A percentile compares a stretch with the other conserved stretches of the same genome.
Evolutionary conservation across 2,329 filamentous ascomycete genomes (phyloP).

Genomic region (Phialophora chinensis): DNA sequence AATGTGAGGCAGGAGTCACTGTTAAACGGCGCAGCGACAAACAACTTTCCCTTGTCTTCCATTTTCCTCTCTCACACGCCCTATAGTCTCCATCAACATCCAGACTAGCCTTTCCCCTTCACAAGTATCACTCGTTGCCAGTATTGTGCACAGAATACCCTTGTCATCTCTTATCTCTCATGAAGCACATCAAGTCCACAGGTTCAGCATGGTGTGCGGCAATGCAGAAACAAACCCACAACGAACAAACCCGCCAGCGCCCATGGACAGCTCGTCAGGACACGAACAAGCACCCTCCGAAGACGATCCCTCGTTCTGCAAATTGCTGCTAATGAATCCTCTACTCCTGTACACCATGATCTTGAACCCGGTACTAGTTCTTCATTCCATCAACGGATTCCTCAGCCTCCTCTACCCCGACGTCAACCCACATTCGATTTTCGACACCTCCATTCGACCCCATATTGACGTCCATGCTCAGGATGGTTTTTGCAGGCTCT

Average conservation of each 20-base stretch:
- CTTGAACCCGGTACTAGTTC: slow-evolving; percentile 49
- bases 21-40: neutral
- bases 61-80: neutral
- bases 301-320: neutral
- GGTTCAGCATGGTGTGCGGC: neutral
- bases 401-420: slow-evolving; percentile 45
- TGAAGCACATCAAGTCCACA: neutral
- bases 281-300: neutral
- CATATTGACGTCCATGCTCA: slow-evolving; percentile 48
- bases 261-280: slow-evolving; percentile 1
- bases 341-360: slow-evolving; percentile 46
- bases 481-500: slow-evolving; percentile 48
- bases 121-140: neutral
- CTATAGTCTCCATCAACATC: neutral
- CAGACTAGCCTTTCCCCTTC: neutral
- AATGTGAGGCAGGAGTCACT: slow-evolving; percentile 9
- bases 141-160: neutral
- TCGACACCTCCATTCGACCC: slow-evolving; percentile 41
- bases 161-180: neutral
- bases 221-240: neutral
- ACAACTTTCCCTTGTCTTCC: neutral
- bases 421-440: slow-evolving; percentile 41
- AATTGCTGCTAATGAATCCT: slow-evolving; percentile 15
- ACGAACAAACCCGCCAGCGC: neutral
- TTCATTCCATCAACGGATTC: slow-evolving; percentile 50